These are phyloP conservation scores for Panus rudis DNA, from an alignment of 768 basidiomycete species.

Conservation along the genomic window DNA sequence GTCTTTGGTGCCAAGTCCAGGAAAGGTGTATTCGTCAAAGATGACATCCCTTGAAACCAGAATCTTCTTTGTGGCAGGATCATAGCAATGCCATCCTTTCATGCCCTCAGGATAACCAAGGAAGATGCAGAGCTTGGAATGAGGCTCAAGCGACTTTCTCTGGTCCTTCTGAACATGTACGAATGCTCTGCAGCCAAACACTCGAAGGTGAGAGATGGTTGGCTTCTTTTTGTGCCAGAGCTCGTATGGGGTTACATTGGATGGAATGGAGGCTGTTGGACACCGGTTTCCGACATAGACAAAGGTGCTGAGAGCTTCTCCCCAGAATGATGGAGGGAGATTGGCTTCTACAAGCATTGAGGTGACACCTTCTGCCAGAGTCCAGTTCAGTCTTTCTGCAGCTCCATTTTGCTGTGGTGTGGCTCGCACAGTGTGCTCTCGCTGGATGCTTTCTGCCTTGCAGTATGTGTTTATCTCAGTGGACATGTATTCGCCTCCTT, in stretches of 20 bases:
- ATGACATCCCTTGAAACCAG: neutral
- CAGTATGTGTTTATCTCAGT: conserved; percentile 11
- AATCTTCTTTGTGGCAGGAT: neutral
- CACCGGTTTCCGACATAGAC: conserved; percentile 19
- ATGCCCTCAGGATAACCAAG: conserved; percentile 14
- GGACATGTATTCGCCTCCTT: conserved; percentile 21
- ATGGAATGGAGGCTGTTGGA: conserved; percentile 15
- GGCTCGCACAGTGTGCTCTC: conserved; percentile 15
- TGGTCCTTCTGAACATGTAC: conserved; percentile 16
- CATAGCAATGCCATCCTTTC: conserved; percentile 4
- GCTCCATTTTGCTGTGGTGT: conserved; percentile 37
- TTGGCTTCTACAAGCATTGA: conserved; percentile 22
- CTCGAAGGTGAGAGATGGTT: conserved; percentile 10
- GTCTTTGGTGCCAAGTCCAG: too few relatives aligned
- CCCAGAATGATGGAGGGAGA: conserved; percentile 6
- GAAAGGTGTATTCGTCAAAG: conserved; percentile 1
- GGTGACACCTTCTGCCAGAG: conserved; percentile 25
- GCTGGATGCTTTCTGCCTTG: conserved; percentile 13
- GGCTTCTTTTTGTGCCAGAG: too few relatives aligned
- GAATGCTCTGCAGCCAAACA: conserved; percentile 20
- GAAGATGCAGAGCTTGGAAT: conserved; percentile 11
- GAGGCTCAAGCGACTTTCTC: conserved; percentile 4
- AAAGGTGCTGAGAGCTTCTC: conserved; percentile 13
- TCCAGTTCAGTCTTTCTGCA: conserved; percentile 32
- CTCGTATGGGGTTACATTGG: conserved; percentile 22